Percentiles rank a stretch among this genome's conserved stretches.
Evolutionary conservation across 2,329 filamentous ascomycete genomes (phyloP).

Genomic region (Colletotrichum spaethianum): DNA sequence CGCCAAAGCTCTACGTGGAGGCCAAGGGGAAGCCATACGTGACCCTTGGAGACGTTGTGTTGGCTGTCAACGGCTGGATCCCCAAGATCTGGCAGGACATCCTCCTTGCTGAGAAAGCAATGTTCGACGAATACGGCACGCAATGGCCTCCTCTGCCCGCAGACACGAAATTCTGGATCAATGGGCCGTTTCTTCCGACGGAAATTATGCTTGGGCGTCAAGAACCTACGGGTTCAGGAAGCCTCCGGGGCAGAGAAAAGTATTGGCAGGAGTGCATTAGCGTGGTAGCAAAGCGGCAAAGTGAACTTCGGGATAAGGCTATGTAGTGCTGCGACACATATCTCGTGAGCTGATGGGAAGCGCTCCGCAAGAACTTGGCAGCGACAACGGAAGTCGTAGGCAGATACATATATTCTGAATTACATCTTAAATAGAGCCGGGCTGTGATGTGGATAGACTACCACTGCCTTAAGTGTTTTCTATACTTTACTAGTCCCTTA

Average conservation of each 20-base stretch:
- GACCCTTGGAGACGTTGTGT: constrained; percentile 10
- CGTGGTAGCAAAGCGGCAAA: constrained; percentile 22
- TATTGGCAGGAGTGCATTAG: constrained; percentile 22
- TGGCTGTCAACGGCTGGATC: constrained; percentile 25
- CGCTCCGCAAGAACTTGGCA: constrained; percentile 12
- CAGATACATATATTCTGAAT: constrained; percentile 4
- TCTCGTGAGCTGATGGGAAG: constrained; percentile 11
- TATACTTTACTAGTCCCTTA: constrained; percentile 6
- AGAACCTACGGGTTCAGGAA: constrained; percentile 15
- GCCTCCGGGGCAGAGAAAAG: constrained; percentile 16
- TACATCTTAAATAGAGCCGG: constrained; percentile 6
- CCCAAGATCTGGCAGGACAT: constrained; percentile 22
- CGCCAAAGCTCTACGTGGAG: constrained; percentile 23
- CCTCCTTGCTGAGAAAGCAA: constrained; percentile 22
- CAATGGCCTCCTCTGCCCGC: constrained; percentile 20
- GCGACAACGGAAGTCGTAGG: constrained; percentile 11
- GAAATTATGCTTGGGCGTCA: constrained; percentile 10
- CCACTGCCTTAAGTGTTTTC: constrained; percentile 5
- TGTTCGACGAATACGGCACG: constrained; percentile 22
- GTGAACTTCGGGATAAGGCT: constrained; percentile 23
- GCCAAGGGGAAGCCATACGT: constrained; percentile 16
- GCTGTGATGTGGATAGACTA: background rate
- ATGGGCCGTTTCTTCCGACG: constrained; percentile 22
- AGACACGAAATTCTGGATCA: constrained; percentile 24
- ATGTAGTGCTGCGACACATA: constrained; percentile 17